A percentile compares a stretch with the other conserved stretches of the same genome.
Conservation (phyloP, 2,329 filamentous ascomycete species). For the Microcera coccophila region DNA sequence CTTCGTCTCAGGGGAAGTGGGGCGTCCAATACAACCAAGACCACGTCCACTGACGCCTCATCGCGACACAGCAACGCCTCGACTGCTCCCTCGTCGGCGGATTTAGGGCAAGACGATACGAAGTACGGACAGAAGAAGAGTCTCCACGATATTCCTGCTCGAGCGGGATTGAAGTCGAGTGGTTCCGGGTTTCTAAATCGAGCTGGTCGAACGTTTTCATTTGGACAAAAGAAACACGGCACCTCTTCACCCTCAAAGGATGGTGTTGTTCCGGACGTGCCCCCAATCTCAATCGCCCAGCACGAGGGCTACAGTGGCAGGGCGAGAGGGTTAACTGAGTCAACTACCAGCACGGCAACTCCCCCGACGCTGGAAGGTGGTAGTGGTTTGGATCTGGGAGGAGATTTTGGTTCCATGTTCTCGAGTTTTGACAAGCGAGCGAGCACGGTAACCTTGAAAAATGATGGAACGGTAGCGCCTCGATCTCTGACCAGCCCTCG, state of each 20-base stretch:
- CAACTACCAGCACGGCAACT: conserved; percentile 52
- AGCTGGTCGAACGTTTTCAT: conserved; percentile 57
- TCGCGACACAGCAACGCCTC: conserved; percentile 60
- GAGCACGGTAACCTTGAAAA: conserved; percentile 47
- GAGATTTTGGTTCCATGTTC: conserved; percentile 57
- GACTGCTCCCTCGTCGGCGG: conserved; percentile 58
- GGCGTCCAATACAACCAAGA: conserved; percentile 59
- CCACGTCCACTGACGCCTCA: conserved; percentile 56
- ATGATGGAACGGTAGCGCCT: conserved; percentile 35
- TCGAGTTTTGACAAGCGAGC: conserved; percentile 53
- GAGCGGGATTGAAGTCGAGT: conserved; percentile 46
- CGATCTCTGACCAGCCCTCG: conserved; percentile 47
- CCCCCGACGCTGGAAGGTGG: conserved; percentile 46
- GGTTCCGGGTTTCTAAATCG: conserved; percentile 51
- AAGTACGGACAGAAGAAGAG: conserved; percentile 36
- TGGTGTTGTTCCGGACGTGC: conserved; percentile 32
- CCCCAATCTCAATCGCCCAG: conserved; percentile 37
- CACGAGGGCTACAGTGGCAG: conserved; percentile 33
- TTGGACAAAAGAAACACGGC: conserved; percentile 51
- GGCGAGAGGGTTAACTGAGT: conserved; percentile 50
- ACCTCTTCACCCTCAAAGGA: conserved; percentile 28
- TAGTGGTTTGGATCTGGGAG: conserved; percentile 49
- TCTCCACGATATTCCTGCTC: conserved; percentile 34
- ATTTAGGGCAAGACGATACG: conserved; percentile 30
- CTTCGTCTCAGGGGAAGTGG: conserved; percentile 51